Evolutionary conservation across 768 basidiomycete species (phyloP), one percentile per base, ranked within the genome.

Genomic region (Boletus sp.): DNA sequence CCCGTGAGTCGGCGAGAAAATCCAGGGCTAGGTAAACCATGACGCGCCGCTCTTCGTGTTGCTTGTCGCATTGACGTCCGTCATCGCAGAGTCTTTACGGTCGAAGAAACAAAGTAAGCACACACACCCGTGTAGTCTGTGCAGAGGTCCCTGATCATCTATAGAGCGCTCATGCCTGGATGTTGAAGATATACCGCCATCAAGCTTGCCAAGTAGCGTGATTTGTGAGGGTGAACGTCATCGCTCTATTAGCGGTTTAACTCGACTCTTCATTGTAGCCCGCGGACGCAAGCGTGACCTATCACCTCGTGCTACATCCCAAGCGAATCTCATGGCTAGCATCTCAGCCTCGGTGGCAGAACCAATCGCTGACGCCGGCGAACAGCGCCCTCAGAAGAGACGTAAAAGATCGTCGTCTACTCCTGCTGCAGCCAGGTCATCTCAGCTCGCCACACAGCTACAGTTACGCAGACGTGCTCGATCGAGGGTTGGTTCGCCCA

Each of bases 351-450:
- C 49, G 5, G 42, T 40, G 32, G 28, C 18, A 41, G 57, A 52
- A 17, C 47, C 35, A 18, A 30, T 29, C 29, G 37, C 49, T 24
- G 54, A 54, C 4, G 4, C 41, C 24, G 45, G 12, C 5, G 57
- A 56, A 50, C 61, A 54, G 7, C 58, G 37, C 36, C 61, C 60
- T 47, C 57, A 45, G 24, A 71, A 71, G 61, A 64, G 57, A 55
- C 59, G 17, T 20, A 67, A 59, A 42, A 57, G 63, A 48, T 60
- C 67, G 8, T 35, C 53, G 14, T 69, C 70, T 20, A 67, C 60
- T 28, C 60, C 63, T 24, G 47, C 62, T 39, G 37, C 52, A 11
- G 32, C 59, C 14, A 57, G 32, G 40, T 9, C 55, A n/a, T 58
- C 61, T n/a, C 64, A 57, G 37, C 44, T 49, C 17, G 39, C 54